phyloP scores from a whole-genome alignment of 352 stramenopile species.

The Globisporangium ultimum region DNA sequence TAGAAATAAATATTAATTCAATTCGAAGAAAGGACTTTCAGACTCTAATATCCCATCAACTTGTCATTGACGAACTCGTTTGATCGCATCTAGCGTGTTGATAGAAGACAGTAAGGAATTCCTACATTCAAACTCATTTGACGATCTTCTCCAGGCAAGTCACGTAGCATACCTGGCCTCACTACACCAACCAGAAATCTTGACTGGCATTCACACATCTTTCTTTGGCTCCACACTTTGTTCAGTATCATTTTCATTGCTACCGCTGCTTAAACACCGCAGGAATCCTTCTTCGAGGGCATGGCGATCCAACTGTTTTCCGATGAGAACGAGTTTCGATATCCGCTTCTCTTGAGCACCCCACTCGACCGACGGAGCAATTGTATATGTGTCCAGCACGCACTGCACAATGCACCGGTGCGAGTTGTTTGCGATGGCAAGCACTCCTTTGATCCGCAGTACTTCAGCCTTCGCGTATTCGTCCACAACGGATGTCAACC shows the following conservation, averaged over 20 bases:
- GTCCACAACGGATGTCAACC: conserved; percentile 47
- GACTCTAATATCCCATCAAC: too few species aligned
- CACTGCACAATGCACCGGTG: conserved; percentile 61
- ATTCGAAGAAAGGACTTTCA: too few species aligned
- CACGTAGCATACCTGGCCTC: too few species aligned
- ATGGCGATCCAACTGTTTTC: conserved; percentile 40
- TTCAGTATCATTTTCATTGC: background rate
- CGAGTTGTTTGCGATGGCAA: conserved; percentile 41
- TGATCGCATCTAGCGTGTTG: too few species aligned
- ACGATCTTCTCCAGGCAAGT: too few species aligned
- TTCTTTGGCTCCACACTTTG: conserved; percentile 23
- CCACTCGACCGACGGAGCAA: conserved; percentile 46
- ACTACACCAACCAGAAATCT: too few species aligned
- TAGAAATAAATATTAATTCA: too few species aligned
- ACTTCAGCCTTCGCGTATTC: conserved; percentile 56
- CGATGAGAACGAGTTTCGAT: conserved; percentile 67
- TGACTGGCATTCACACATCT: conserved; percentile 9
- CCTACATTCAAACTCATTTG: too few species aligned
- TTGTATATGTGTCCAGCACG: conserved; percentile 74
- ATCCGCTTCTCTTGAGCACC: conserved; percentile 25
- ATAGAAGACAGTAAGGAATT: too few species aligned
- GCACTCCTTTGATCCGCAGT: conserved; percentile 62
- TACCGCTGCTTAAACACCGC: conserved; percentile 26
- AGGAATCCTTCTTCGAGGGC: conserved; percentile 47
- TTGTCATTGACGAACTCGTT: too few species aligned